Evolutionary conservation across 2,329 filamentous ascomycete genomes (phyloP).

Genomic region (Cryphonectria carpinicola): DNA sequence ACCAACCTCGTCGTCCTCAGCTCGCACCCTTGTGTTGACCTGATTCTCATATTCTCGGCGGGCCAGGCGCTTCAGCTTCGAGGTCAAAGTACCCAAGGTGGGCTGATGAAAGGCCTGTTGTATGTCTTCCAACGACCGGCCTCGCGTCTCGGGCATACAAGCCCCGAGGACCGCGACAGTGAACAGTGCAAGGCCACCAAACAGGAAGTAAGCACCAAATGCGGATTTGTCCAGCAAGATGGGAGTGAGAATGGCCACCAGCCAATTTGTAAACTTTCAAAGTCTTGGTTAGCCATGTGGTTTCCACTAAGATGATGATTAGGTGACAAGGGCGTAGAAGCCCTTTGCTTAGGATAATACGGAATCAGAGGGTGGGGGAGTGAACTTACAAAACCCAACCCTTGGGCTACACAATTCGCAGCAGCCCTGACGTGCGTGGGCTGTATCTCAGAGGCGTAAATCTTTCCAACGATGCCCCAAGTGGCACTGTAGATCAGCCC

Average conservation of each 20-base stretch:
- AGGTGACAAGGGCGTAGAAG: not conserved
- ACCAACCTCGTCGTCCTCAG: not conserved
- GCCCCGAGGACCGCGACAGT: conserved; percentile 44
- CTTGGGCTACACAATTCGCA: conserved; percentile 55
- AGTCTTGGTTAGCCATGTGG: conserved; percentile 8
- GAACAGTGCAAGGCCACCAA: conserved; percentile 44
- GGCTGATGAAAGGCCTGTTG: conserved; percentile 48
- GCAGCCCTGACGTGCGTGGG: conserved; percentile 57
- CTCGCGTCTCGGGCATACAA: conserved; percentile 56
- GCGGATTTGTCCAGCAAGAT: conserved; percentile 46
- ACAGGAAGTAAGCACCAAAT: conserved; percentile 51
- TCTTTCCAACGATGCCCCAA: conserved; percentile 59
- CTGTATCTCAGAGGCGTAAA: conserved; percentile 64
- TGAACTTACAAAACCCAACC: conserved; percentile 34
- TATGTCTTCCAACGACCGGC: conserved; percentile 52
- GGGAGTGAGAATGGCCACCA: conserved; percentile 49
- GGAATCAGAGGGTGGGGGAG: not conserved
- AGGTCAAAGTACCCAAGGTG: conserved; percentile 12
- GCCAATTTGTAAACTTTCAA: conserved; percentile 42
- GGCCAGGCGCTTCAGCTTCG: conserved; percentile 1
- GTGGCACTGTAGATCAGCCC: conserved; percentile 50
- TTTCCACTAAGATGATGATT: not conserved
- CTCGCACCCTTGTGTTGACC: no score
- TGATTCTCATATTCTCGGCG: not conserved
- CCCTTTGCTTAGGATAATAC: no score